Evolutionary conservation across 2,329 filamentous ascomycete species (phyloP).

Genomic region (Phaeoacremonium minimum): DNA sequence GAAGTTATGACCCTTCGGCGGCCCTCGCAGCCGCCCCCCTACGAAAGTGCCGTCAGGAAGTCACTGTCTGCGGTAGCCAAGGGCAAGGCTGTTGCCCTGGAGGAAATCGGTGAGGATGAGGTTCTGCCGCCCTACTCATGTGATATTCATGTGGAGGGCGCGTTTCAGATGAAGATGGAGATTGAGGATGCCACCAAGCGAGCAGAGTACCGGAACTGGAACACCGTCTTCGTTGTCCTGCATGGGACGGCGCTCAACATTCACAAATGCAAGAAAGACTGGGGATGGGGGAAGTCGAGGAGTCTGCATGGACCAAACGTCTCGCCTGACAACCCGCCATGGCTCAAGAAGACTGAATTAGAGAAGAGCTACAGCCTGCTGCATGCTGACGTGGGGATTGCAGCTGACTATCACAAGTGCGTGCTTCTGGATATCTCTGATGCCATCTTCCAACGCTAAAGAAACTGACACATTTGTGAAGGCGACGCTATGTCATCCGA

Average conservation of each 20-base stretch:
- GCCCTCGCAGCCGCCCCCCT: slow-evolving; percentile 42
- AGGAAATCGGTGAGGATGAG: slow-evolving; percentile 33
- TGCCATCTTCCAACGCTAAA: background rate
- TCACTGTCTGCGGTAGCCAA: slow-evolving; percentile 11
- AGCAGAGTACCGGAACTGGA: slow-evolving; percentile 60
- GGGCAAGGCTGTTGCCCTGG: slow-evolving; percentile 9
- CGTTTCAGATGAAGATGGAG: slow-evolving; percentile 63
- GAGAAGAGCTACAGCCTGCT: slow-evolving; percentile 68
- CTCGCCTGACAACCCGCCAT: slow-evolving; percentile 45
- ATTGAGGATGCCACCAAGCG: slow-evolving; percentile 60
- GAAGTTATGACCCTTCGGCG: slow-evolving; percentile 42
- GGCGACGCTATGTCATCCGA: slow-evolving; percentile 64
- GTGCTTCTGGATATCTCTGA: slow-evolving; percentile 18
- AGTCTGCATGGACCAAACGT: slow-evolving; percentile 42
- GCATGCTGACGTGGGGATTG: slow-evolving; percentile 71
- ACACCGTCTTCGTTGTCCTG: slow-evolving; percentile 57
- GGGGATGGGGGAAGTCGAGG: slow-evolving; percentile 40
- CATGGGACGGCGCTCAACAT: slow-evolving; percentile 66
- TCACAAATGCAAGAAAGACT: slow-evolving; percentile 57
- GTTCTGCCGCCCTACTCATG: slow-evolving; percentile 52
- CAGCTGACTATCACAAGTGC: slow-evolving; percentile 67
- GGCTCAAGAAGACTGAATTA: slow-evolving; percentile 48
- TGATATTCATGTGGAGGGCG: slow-evolving; percentile 48
- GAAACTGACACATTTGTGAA: slow-evolving; percentile 18
- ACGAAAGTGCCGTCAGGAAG: slow-evolving; percentile 21